Percentiles rank a stretch among this genome's conserved stretches.
These are phyloP conservation scores for Umbelopsis sp. DNA, from an alignment of 371 early-diverging fungal species.

Conservation along the genomic window DNA sequence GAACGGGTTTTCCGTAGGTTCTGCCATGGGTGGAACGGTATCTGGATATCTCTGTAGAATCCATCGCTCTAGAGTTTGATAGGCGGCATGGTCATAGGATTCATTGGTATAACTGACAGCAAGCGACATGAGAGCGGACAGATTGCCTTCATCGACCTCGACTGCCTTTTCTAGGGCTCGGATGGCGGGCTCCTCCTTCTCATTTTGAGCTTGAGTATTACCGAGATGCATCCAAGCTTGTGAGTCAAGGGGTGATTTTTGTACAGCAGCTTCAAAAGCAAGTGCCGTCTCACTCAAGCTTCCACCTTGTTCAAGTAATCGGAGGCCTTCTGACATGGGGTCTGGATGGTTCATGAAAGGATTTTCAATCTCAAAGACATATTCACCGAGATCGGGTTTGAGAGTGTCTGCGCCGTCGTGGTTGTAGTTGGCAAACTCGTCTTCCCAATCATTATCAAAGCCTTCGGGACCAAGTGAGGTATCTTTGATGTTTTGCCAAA, in stretches of 20 bases:
- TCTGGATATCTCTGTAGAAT: conserved; percentile 50
- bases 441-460: conserved; percentile 63
- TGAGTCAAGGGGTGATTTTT: conserved; percentile 69
- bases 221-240: conserved; percentile 83
- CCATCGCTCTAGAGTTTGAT: conserved; percentile 53
- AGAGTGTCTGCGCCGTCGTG: conserved; percentile 32
- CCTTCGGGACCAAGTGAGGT: conserved; percentile 49
- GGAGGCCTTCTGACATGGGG: conserved; percentile 57
- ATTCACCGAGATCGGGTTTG: conserved; percentile 68
- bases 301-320: conserved; percentile 54
- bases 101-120: conserved; percentile 97
- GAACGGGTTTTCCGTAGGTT: conserved; percentile 40
- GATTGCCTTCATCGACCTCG: conserved; percentile 61
- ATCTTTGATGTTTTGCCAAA: conserved; percentile 63
- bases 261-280: conserved; percentile 83
- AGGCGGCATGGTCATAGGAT: conserved; percentile 61
- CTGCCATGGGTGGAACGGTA: conserved; percentile 28
- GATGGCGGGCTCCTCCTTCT: conserved; percentile 86
- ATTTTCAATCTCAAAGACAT: conserved; percentile 78
- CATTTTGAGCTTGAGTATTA: conserved; percentile 83
- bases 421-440: conserved; percentile 59
- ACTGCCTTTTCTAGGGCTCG: conserved; percentile 76
- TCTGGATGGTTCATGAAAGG: conserved; percentile 65
- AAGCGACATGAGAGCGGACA: conserved; percentile 79
- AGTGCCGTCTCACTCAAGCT: conserved; percentile 76